These are phyloP conservation scores for Boletus coccyginus DNA, from an alignment of 768 basidiomycete genomes.

Conservation along the genomic window DNA sequence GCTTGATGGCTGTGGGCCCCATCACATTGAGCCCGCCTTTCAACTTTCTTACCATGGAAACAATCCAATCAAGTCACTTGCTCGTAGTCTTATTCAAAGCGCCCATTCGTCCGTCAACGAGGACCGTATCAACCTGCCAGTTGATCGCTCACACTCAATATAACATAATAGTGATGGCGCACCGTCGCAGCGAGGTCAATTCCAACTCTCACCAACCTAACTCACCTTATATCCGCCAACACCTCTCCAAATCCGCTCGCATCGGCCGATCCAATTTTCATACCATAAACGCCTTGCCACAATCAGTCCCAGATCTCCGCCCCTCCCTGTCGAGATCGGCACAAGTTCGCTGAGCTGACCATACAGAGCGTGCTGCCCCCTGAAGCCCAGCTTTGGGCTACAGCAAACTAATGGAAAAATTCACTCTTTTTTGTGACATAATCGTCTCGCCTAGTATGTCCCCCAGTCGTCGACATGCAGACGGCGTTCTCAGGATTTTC, in stretches of 20 bases:
- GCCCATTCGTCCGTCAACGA: constrained; percentile 2
- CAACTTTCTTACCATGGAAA: constrained; percentile 31
- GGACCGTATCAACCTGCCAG: background rate
- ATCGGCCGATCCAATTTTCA: constrained; percentile 17
- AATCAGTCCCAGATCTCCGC: constrained; percentile 12
- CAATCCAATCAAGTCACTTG: constrained; percentile 12
- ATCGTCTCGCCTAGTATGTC: constrained; percentile 13
- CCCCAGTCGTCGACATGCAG: constrained; percentile 23
- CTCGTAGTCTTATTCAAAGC: background rate
- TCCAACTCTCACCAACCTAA: constrained; percentile 1
- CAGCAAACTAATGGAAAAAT: constrained; percentile 1
- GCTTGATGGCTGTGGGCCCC: constrained; percentile 16
- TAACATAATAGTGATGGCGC: constrained; percentile 1
- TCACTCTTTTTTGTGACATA: constrained; percentile 22
- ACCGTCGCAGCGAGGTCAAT: constrained; percentile 16
- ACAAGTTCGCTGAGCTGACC: constrained; percentile 10
- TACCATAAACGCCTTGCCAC: background rate
- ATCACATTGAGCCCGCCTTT: constrained; percentile 14
- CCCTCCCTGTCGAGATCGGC: constrained; percentile 1
- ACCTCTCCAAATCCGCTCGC: constrained; percentile 16
- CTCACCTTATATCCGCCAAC: constrained; percentile 22
- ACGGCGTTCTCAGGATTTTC: constrained; percentile 24
- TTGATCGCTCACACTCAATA: constrained; percentile 11
- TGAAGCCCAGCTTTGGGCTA: background rate
- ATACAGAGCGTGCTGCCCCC: background rate